These are phyloP conservation scores for Inga laurina DNA, from an alignment of 306 rosid genomes.

Conservation along the genomic window DNA sequence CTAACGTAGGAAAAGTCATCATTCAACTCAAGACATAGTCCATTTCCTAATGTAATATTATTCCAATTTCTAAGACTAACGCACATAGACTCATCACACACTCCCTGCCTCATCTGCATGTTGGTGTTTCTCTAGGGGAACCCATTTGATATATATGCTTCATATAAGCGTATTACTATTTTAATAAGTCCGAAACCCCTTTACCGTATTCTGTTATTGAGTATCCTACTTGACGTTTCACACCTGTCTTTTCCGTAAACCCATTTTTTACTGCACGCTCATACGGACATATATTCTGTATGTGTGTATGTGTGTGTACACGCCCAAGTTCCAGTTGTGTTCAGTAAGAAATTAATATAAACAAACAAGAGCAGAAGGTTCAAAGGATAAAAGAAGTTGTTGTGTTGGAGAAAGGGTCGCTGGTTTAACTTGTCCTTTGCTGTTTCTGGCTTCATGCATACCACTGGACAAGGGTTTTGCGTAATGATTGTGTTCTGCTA, in stretches of 20 bases:
- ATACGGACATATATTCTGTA: too few relatives aligned
- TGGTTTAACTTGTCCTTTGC: too few relatives aligned
- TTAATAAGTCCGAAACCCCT: background rate
- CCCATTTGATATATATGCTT: too few relatives aligned
- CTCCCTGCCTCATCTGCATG: background rate
- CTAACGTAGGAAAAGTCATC: slow-evolving; percentile 57
- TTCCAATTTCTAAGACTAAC: background rate
- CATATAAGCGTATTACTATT: too few relatives aligned
- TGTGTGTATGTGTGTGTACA: background rate
- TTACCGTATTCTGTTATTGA: background rate
- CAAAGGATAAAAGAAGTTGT: too few relatives aligned
- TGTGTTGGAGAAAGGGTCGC: too few relatives aligned
- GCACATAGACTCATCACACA: background rate
- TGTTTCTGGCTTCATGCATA: too few relatives aligned
- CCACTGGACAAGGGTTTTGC: too few relatives aligned
- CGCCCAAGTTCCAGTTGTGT: background rate
- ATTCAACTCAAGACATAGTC: slow-evolving; percentile 41
- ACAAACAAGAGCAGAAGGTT: background rate
- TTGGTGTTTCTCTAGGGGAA: background rate
- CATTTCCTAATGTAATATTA: background rate
- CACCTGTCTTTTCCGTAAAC: background rate
- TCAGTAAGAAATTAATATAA: background rate
- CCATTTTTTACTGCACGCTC: too few relatives aligned
- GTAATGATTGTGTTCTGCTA: background rate
- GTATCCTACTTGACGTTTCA: background rate